Evolutionary conservation across 1,284 basidiomycete species (phyloP), one percentile per base, ranked within the genome.

Genomic region (Pseudozyma sp.): DNA sequence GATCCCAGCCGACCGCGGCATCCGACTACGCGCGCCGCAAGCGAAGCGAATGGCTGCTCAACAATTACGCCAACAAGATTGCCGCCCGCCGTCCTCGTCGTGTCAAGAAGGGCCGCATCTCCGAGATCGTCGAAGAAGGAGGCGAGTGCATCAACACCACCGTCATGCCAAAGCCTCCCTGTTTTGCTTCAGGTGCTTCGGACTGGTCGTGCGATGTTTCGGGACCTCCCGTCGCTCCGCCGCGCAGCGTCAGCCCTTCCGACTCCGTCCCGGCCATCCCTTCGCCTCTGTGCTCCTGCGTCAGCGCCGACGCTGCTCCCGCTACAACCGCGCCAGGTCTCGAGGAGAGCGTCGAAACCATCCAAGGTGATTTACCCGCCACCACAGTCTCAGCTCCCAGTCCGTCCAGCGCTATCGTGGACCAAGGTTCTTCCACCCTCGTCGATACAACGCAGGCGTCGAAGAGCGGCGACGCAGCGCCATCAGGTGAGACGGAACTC

Each of bases 231-330:
- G 51, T 73, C 5, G 68, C 69, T 1, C 75, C 81, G 17, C 73
- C 68, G 13, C 64, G 72, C 11, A 66, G 65, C 34, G 54, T 80
- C 14, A 75, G 65, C 46, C 77, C 81, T 6, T 75, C 72, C 42
- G 80, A 83, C 24, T 82, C 79, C 1, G 70, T 81, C 0, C 81
- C 81, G 11, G 63, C 74, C 16, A 52, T 81, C 2, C 75, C 79
- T 11, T 82, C 81, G 13, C 81, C 81, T 4, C 63, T 83, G n/a
- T 79, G 69, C 51, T 71, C 68, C 9, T 77, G 76, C 49, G 62
- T 76, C 43, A 72, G 53, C 17, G 76, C 72, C 11, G 71, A 75
- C 13, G 44, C 8, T 29, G 33, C 46, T 51, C 43, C 51, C 14
- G 6, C 7, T 8, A 16, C 47, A 9, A 43, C 52, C 14, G 24